A percentile compares a stretch with the other conserved stretches of the same genome.
These are phyloP conservation scores for Clarireedia homoeocarpa DNA, from an alignment of 2,329 filamentous ascomycete species.

Conservation along the genomic window DNA sequence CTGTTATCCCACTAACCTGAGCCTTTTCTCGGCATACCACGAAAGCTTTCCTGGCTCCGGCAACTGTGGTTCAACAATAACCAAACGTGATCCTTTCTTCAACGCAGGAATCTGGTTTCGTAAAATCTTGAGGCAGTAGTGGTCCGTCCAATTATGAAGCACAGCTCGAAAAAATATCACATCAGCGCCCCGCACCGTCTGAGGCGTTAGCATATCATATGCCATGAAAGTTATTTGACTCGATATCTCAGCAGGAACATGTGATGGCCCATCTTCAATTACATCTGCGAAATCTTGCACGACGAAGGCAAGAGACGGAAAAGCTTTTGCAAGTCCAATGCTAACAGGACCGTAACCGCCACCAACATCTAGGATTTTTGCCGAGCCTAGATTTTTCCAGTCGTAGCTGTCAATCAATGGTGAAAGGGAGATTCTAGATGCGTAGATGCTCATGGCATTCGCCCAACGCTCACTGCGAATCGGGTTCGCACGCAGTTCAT, in stretches of 20 bases:
- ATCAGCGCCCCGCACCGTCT: neutral
- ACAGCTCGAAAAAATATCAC: constrained; percentile 1
- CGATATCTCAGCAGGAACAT: neutral
- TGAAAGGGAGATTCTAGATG: constrained; percentile 43
- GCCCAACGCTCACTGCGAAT: constrained; percentile 43
- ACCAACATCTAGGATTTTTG: constrained; percentile 51
- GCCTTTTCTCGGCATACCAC: neutral
- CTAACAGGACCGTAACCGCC: constrained; percentile 51
- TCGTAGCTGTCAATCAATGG: constrained; percentile 48
- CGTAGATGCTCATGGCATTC: constrained; percentile 46
- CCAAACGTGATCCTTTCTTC: neutral
- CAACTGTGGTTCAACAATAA: neutral
- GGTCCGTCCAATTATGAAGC: constrained; percentile 5
- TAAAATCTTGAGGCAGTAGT: constrained; percentile 3
- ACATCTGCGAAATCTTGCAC: constrained; percentile 46
- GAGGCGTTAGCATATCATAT: constrained; percentile 1
- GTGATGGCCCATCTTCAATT: constrained; percentile 21
- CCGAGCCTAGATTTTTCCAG: constrained; percentile 41
- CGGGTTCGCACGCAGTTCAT: neutral
- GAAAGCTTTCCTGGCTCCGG: neutral
- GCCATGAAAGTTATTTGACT: constrained; percentile 1
- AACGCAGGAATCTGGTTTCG: constrained; percentile 4
- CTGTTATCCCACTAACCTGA: neutral
- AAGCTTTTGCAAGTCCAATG: constrained; percentile 44
- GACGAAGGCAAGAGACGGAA: constrained; percentile 45